These are phyloP conservation scores for Mortierella claussenii DNA, from an alignment of 192 early-diverging fungal genomes.

Conservation along the genomic window DNA sequence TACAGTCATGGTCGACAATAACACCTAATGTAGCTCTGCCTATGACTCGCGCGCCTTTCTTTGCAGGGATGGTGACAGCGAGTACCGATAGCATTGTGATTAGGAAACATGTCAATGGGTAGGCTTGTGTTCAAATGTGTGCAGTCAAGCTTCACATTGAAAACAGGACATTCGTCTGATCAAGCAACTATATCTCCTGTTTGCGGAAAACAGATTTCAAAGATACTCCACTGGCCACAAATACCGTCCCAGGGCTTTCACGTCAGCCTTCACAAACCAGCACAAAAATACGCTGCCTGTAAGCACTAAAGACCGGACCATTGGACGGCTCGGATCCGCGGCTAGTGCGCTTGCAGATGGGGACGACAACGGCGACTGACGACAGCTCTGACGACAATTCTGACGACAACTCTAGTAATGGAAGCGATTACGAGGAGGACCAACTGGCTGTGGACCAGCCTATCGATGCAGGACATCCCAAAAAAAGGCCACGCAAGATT, in stretches of 20 bases:
- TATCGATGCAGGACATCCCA: slow-evolving; percentile 14
- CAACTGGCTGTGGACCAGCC: slow-evolving; percentile 6
- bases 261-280: slow-evolving; percentile 24
- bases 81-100: background rate
- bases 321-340: slow-evolving; percentile 15
- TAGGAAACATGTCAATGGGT: slow-evolving; percentile 6
- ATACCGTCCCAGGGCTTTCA: slow-evolving; percentile 24
- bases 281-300: slow-evolving; percentile 23
- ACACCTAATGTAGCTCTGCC: no score
- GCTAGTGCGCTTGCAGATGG: slow-evolving; percentile 9
- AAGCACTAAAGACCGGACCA: slow-evolving; percentile 15
- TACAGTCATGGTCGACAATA: no score
- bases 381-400: slow-evolving; percentile 16
- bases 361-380: slow-evolving; percentile 10
- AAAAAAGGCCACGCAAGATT: slow-evolving; percentile 13
- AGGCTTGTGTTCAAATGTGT: slow-evolving; percentile 5
- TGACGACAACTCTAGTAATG: slow-evolving; percentile 5
- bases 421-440: slow-evolving; percentile 13
- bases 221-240: slow-evolving; percentile 19
- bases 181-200: no score
- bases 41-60: background rate
- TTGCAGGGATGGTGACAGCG: background rate
- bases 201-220: slow-evolving; percentile 26
- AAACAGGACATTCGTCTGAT: slow-evolving; percentile 3
- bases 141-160: background rate